Evolutionary conservation across 352 stramenopile genomes (phyloP).

Genomic region (Pythium dissimile): DNA sequence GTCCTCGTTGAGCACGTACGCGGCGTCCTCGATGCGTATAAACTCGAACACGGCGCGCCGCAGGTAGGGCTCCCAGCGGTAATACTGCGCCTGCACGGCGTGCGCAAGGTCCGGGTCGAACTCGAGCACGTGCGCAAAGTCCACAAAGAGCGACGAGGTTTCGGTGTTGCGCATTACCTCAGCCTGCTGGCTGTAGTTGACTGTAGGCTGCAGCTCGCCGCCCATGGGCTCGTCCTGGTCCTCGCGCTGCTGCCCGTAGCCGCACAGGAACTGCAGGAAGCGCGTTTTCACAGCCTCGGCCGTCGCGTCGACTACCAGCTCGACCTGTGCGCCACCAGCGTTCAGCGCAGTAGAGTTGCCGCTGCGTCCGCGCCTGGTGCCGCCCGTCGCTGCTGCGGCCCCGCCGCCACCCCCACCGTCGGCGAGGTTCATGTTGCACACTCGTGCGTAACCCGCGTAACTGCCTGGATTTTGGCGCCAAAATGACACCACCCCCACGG

Average conservation of each 20-base stretch:
- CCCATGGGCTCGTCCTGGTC: constrained; percentile 12
- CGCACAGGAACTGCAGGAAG: constrained; percentile 81
- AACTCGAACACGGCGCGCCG: constrained; percentile 76
- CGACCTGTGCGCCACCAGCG: constrained; percentile 29
- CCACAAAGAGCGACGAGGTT: constrained; percentile 85
- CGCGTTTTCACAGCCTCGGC: constrained; percentile 80
- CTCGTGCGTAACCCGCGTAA: not conserved
- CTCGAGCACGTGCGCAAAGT: constrained; percentile 83
- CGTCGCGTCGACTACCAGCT: constrained; percentile 65
- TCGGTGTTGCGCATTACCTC: constrained; percentile 86
- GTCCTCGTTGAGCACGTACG: constrained; percentile 78
- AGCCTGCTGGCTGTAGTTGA: constrained; percentile 83
- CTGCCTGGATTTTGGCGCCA: constrained; percentile 14
- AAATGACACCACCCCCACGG: constrained; percentile 3
- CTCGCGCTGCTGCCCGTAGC: constrained; percentile 51
- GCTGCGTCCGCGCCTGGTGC: constrained; percentile 39
- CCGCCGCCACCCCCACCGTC: not conserved
- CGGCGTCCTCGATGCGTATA: constrained; percentile 65
- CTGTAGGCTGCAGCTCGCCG: constrained; percentile 22
- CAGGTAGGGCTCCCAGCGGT: constrained; percentile 81
- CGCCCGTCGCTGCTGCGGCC: not conserved
- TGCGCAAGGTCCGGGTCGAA: constrained; percentile 79
- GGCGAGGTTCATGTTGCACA: constrained; percentile 13
- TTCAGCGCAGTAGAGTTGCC: constrained; percentile 35
- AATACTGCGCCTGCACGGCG: constrained; percentile 82